Conservation (phyloP, 139 green algal species). For the Deuterostichococcus epilithicus region DNA sequence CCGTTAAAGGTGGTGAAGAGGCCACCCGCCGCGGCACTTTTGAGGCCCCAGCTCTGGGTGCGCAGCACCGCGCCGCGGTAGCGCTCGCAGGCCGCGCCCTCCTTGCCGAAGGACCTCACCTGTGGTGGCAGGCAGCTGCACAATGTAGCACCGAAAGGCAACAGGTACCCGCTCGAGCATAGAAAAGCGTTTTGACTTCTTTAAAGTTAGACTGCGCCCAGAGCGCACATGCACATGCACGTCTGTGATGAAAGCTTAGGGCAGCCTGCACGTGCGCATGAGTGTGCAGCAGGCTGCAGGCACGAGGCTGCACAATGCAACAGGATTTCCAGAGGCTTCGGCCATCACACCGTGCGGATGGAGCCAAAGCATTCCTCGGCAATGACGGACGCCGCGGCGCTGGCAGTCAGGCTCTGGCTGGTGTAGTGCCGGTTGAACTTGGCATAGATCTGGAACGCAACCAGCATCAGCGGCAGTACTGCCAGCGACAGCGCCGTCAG, state of each 20-base stretch:
- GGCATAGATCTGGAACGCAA: conserved; percentile 15
- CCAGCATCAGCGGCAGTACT: conserved; percentile 22
- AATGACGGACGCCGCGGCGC: conserved; percentile 26
- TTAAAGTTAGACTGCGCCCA: too few species aligned
- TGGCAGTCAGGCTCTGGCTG: conserved; percentile 22
- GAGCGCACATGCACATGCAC: too few species aligned
- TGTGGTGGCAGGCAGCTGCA: too few species aligned
- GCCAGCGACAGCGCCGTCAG: conserved; percentile 26
- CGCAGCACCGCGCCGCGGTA: conserved; percentile 10
- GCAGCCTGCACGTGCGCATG: too few species aligned
- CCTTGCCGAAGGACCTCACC: conserved; percentile 47
- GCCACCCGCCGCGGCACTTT: conserved; percentile 18
- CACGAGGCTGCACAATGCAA: too few species aligned
- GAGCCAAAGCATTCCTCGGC: conserved; percentile 36
- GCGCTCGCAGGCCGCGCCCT: conserved; percentile 22
- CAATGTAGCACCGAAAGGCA: too few species aligned
- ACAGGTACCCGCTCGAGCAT: too few species aligned
- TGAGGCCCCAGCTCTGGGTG: conserved; percentile 24
- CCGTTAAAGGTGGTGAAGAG: conserved; percentile 34
- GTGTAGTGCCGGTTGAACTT: conserved; percentile 38
- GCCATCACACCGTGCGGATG: conserved; percentile 29
- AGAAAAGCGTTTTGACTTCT: too few species aligned
- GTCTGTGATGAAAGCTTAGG: too few species aligned
- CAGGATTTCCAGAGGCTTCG: not conserved
- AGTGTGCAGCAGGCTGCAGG: too few species aligned